These are phyloP conservation scores for Quercus berberidifolia DNA, from an alignment of 306 rosid genomes.

Conservation along the genomic window DNA sequence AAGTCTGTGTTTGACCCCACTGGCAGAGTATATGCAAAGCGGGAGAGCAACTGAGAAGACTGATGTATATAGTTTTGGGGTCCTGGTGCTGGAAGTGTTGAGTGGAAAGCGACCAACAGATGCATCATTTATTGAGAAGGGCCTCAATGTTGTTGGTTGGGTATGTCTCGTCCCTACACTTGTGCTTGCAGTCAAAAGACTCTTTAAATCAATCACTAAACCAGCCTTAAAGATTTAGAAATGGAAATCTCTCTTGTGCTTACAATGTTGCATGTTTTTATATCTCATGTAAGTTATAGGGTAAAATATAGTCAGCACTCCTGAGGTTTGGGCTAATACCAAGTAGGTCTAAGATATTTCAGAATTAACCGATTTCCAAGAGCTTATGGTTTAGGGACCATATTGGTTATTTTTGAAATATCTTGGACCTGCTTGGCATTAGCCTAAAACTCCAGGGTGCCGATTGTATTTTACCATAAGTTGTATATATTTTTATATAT, in stretches of 20 bases:
- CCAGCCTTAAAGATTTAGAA: background rate
- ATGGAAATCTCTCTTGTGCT: background rate
- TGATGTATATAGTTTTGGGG: constrained; percentile 96
- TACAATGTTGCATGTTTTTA: background rate
- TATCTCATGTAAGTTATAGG: background rate
- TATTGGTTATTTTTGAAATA: no score
- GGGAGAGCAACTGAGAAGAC: constrained; percentile 99
- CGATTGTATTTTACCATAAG: no score
- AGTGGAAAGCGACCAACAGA: constrained; percentile 98
- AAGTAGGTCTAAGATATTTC: no score
- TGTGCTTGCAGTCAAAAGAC: background rate
- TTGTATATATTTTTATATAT: no score
- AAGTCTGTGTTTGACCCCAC: constrained; percentile 15
- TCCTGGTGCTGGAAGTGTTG: constrained; percentile 84
- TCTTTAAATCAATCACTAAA: background rate
- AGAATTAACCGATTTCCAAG: no score
- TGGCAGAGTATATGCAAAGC: constrained; percentile 98
- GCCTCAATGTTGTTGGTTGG: constrained; percentile 98
- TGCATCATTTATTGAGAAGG: constrained; percentile 90
- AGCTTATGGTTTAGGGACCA: no score
- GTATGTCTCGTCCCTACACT: constrained; percentile 41
- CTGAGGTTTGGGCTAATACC: no score
- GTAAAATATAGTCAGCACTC: no score
- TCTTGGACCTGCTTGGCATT: no score
- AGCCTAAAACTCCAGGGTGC: no score